Evolutionary conservation across 352 stramenopile genomes (phyloP).

Genomic region (Globisporangium megalacanthum): DNA sequence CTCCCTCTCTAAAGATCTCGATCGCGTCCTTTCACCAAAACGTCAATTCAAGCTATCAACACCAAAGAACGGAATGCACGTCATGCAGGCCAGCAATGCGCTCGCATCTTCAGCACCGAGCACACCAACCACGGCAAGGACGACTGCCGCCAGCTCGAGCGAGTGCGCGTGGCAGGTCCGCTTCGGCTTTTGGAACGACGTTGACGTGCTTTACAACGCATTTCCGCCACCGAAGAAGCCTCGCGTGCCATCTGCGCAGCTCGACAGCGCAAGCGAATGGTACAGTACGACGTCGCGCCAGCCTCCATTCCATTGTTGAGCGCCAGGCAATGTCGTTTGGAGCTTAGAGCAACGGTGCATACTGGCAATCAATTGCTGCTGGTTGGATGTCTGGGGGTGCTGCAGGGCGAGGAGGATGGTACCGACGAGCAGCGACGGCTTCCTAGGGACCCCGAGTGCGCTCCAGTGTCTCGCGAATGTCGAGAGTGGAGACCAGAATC

Average conservation of each 20-base stretch:
- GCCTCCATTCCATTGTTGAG: no score
- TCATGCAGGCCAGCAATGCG: no score
- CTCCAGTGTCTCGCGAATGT: conserved; percentile 21
- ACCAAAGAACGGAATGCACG: no score
- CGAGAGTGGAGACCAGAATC: conserved; percentile 1
- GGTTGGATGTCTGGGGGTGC: background rate
- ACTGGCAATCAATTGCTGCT: no score
- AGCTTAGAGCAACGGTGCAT: no score
- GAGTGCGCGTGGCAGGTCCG: conserved; percentile 33
- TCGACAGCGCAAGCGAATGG: conserved; percentile 35
- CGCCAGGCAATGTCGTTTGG: no score
- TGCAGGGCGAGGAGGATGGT: conserved; percentile 33
- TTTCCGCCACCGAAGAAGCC: conserved; percentile 34
- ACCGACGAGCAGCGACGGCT: conserved; percentile 24
- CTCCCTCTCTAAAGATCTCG: no score
- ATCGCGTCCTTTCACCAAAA: no score
- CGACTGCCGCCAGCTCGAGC: background rate
- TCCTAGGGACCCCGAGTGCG: conserved; percentile 45
- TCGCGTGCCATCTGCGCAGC: conserved; percentile 24
- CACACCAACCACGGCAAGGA: background rate
- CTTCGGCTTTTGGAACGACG: conserved; percentile 54
- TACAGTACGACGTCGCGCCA: conserved; percentile 8
- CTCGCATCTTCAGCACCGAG: background rate
- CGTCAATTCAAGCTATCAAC: no score
- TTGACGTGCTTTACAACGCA: conserved; percentile 48